Evolutionary conservation across 2,329 filamentous ascomycete species (phyloP).

Genomic region (Arthrobotrys entomopaga): DNA sequence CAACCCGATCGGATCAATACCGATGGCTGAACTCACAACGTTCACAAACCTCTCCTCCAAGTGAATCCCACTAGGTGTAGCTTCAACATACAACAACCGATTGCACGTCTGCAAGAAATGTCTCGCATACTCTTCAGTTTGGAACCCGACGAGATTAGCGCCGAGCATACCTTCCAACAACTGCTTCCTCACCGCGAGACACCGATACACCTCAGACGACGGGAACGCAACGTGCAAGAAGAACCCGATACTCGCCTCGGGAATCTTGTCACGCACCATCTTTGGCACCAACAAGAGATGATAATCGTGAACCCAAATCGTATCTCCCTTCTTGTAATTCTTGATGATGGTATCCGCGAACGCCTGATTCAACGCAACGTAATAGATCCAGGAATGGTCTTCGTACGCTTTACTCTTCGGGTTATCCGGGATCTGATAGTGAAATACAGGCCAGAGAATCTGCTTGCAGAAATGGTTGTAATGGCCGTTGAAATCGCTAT

Average conservation of each 20-base stretch:
- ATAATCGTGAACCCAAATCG: constrained; percentile 96
- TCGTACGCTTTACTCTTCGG: constrained; percentile 98
- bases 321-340: constrained; percentile 92
- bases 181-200: constrained; percentile 84
- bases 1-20: constrained; percentile 84
- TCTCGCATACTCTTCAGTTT: constrained; percentile 89
- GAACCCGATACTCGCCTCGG: constrained; percentile 94
- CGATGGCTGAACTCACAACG: constrained; percentile 84
- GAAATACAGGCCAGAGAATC: constrained; percentile 96
- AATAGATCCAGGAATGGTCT: constrained; percentile 96
- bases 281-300: constrained; percentile 87
- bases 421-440: constrained; percentile 97
- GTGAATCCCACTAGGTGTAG: constrained; percentile 85
- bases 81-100: constrained; percentile 87
- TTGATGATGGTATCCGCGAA: constrained; percentile 91
- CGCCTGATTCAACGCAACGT: constrained; percentile 88
- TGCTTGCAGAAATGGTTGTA: constrained; percentile 98
- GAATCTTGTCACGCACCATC: constrained; percentile 89
- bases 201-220: constrained; percentile 94
- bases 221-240: constrained; percentile 96
- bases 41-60: constrained; percentile 94
- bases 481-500: constrained; percentile 93
- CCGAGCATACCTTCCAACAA: constrained; percentile 92
- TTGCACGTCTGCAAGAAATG: constrained; percentile 97
- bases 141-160: constrained; percentile 90